phyloP scores from a whole-genome alignment of 306 rosid genomes.

The Mucuna pruriens region DNA sequence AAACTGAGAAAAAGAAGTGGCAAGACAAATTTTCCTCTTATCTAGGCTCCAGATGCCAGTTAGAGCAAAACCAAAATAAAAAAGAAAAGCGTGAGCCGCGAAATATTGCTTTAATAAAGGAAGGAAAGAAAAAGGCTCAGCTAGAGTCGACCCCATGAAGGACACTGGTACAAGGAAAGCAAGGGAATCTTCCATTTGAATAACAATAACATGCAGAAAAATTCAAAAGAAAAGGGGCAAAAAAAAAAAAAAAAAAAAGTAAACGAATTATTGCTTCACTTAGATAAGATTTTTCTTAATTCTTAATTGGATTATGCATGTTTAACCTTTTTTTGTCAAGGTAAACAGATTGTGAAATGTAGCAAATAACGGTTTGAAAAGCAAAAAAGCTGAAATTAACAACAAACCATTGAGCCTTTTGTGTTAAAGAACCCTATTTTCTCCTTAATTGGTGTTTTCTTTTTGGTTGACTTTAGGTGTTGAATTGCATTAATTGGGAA shows the following conservation, averaged over 20 bases:
- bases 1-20: conserved; percentile 21
- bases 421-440: conserved; percentile 16
- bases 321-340: conserved; percentile 33
- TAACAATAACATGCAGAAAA: conserved; percentile 41
- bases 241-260: conserved; percentile 17
- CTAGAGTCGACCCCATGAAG: conserved; percentile 44
- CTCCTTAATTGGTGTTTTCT: conserved; percentile 34
- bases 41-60: conserved; percentile 27
- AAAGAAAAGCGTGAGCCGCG: conserved; percentile 14
- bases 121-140: conserved; percentile 31
- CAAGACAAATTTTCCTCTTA: conserved; percentile 11
- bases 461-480: conserved; percentile 19
- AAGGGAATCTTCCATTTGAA: conserved; percentile 52
- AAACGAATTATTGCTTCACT: conserved; percentile 46
- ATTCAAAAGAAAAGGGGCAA: conserved; percentile 26
- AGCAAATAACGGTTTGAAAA: conserved; percentile 39
- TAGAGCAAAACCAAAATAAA: conserved; percentile 40
- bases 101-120: conserved; percentile 47
- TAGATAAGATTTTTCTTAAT: conserved; percentile 11
- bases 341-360: conserved; percentile 15
- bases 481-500: background rate
- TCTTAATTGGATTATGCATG: conserved; percentile 19
- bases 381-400: conserved; percentile 19
- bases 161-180: conserved; percentile 48
- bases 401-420: conserved; percentile 26